A percentile compares a stretch with the other conserved stretches of the same genome.
Evolutionary conservation across 1,139 yeast species (phyloP).

Genomic region (Saccharomyces hybrid): DNA sequence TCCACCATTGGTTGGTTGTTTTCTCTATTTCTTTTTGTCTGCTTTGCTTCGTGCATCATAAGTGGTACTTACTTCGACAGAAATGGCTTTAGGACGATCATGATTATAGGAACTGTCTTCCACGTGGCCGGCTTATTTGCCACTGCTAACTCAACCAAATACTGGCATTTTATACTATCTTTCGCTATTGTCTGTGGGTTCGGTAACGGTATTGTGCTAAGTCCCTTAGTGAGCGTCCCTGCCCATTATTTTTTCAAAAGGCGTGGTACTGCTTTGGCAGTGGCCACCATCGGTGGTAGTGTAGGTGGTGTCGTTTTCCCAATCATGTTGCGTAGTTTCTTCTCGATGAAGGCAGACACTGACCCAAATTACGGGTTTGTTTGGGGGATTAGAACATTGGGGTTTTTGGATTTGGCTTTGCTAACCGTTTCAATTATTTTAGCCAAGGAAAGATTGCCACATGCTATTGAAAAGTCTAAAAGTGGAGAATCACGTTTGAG

Average conservation of each 20-base stretch:
- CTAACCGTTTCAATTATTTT: constrained; percentile 34
- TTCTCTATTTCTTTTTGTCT: constrained; percentile 48
- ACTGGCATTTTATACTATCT: constrained; percentile 53
- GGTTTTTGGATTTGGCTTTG: constrained; percentile 41
- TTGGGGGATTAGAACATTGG: constrained; percentile 53
- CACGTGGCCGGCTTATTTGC: constrained; percentile 47
- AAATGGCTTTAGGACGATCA: constrained; percentile 46
- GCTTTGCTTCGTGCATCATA: constrained; percentile 48
- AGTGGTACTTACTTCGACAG: constrained; percentile 58
- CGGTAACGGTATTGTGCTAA: constrained; percentile 52
- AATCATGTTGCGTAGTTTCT: constrained; percentile 47
- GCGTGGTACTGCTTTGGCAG: constrained; percentile 53
- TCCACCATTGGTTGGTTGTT: constrained; percentile 61
- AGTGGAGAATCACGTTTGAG: constrained; percentile 9
- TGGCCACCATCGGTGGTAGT: constrained; percentile 62
- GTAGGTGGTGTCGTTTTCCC: constrained; percentile 62
- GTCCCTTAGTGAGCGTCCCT: constrained; percentile 52
- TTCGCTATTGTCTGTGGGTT: constrained; percentile 50
- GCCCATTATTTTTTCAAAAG: constrained; percentile 55
- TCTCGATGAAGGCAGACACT: constrained; percentile 19
- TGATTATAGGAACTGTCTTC: constrained; percentile 40
- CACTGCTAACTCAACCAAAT: constrained; percentile 45
- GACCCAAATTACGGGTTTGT: constrained; percentile 41
- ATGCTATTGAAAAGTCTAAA: constrained; percentile 10
- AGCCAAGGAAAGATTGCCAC: constrained; percentile 37